Evolutionary conservation across 1,139 yeast genomes (phyloP).

Genomic region (Meyerozyma guilliermondii): DNA sequence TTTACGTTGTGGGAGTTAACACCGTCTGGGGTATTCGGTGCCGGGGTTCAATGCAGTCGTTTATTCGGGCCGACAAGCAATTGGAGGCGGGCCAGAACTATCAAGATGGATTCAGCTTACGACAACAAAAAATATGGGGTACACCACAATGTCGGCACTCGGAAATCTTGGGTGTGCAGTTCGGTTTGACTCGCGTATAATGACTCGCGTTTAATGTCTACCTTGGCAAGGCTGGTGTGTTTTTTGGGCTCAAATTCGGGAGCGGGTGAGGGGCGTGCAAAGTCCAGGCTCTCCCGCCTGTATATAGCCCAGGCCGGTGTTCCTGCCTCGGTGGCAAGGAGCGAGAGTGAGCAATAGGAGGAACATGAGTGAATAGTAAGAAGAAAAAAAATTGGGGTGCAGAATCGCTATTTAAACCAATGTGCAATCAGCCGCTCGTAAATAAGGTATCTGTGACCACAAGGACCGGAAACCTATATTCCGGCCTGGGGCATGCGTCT

Average conservation of each 20-base stretch:
- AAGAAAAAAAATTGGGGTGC: no score
- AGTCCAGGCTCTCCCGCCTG: not conserved
- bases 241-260: constrained; percentile 1
- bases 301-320: not conserved
- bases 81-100: not conserved
- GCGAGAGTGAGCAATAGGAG: not conserved
- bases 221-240: not conserved
- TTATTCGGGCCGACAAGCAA: not conserved
- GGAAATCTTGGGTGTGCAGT: not conserved
- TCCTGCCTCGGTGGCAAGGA: not conserved
- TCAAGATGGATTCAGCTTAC: no score
- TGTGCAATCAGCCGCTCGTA: not conserved
- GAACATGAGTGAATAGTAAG: no score
- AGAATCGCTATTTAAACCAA: not conserved
- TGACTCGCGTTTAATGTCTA: not conserved
- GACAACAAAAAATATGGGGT: no score
- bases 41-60: not conserved
- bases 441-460: not conserved
- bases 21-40: no score
- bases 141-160: no score
- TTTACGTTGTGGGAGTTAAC: no score
- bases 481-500: constrained; percentile 1
- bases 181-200: not conserved
- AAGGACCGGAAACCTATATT: not conserved
- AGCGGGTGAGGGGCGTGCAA: not conserved